A percentile compares a stretch with the other conserved stretches of the same genome.
Conservation (phyloP, 495 filamentous ascomycete species). For the Lasiosphaeriaceae sp. region DNA sequence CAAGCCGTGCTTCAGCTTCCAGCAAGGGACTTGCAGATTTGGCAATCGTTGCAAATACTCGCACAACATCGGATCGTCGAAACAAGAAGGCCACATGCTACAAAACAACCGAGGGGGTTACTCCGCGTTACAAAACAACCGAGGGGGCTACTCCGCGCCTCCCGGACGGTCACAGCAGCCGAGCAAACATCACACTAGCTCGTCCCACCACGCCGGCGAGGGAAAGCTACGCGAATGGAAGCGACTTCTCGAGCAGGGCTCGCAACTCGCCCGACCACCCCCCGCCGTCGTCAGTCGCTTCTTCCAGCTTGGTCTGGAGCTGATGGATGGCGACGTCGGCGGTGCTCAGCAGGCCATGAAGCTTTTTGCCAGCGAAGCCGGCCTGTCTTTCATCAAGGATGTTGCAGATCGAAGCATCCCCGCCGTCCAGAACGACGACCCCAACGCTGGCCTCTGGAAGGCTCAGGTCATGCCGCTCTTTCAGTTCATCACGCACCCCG, state of each 20-base stretch:
- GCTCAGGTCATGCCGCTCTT: conserved; percentile 26
- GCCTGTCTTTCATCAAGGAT: conserved; percentile 31
- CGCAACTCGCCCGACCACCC: conserved; percentile 6
- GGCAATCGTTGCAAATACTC: not conserved
- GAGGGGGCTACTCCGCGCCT: not conserved
- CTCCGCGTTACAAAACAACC: not conserved
- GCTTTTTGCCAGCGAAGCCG: conserved; percentile 30
- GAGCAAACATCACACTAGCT: not conserved
- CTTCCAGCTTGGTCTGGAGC: conserved; percentile 29
- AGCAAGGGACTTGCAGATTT: not conserved
- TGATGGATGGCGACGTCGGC: conserved; percentile 33
- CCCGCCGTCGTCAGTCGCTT: conserved; percentile 15
- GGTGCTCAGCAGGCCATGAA: conserved; percentile 31
- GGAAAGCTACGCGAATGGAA: conserved; percentile 28
- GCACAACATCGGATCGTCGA: not conserved
- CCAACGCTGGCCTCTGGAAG: conserved; percentile 22
- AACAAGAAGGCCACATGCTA: not conserved
- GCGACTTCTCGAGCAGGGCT: conserved; percentile 17
- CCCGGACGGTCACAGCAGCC: not conserved
- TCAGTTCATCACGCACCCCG: conserved; percentile 26
- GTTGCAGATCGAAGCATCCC: conserved; percentile 26
- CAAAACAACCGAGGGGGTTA: not conserved
- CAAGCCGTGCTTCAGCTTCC: not conserved
- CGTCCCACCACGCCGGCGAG: not conserved
- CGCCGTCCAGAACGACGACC: not conserved